Evolutionary conservation across 495 filamentous ascomycete genomes (phyloP), one percentile per base, ranked within the genome.

Genomic region (Oidiodendron maius): DNA sequence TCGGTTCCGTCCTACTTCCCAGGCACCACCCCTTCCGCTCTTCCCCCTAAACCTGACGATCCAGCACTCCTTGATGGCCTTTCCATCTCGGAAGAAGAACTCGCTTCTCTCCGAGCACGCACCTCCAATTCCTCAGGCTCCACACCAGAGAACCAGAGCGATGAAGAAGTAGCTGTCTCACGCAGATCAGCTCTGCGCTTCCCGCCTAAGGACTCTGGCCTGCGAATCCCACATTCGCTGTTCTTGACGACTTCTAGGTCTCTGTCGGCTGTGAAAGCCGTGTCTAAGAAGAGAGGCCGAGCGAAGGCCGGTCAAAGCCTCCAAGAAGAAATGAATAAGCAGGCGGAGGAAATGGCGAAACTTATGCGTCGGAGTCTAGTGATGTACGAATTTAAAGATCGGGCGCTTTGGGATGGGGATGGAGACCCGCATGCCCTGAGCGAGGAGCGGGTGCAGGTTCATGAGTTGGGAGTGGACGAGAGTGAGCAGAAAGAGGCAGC

Each of bases 341-440:
- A 61, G 40, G 55, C 51, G 8, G 28, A 52, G 24, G 50, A 57
- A 35, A 54, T 61, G 44, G 52, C 37, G 10, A 26, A 8, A 8
- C 16, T 58, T 24, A 55, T 61, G 55, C 12, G 55, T 32, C 43
- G 58, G 42, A 55, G 51, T 37, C 12, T 61, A 0, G 11, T 44
- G 20, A 15, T 54, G 32, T 39, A 54, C 44, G 57, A 60, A 32
- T 51, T 50, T 16, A 52, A 44, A 25, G 57, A 57, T 4, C 39
- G 50, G 15, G 39, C 11, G 18, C 9, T 28, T n/a, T 57, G 51
- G 44, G 53, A 54, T 46, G 51, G 51, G 4, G 44, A 49, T 34
- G 13, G 39, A 1, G 53, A 60, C 54, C 22, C 48, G 0, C 12
- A 47, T 22, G 40, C 12, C 12, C 53, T 15, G 3, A 38, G 46